phyloP scores from a whole-genome alignment of 805 yeast genomes.

The Myxozyma vanderwaltii region DNA sequence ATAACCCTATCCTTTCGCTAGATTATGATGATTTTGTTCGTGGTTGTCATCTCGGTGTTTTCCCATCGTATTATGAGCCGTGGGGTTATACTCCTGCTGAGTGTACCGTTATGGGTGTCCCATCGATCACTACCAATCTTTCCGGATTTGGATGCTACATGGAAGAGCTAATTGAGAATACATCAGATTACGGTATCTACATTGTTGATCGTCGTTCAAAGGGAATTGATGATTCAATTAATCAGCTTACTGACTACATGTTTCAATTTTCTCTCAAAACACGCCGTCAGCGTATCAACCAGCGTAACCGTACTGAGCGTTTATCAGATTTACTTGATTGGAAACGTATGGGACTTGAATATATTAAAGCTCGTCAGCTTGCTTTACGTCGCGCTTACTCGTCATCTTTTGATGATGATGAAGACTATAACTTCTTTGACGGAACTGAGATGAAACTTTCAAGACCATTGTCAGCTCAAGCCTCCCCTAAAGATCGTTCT shows the following conservation, averaged over 20 bases:
- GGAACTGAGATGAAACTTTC: constrained; percentile 58
- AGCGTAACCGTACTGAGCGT: constrained; percentile 95
- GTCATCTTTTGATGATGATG: constrained; percentile 57
- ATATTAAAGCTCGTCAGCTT: constrained; percentile 89
- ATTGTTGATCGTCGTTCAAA: constrained; percentile 93
- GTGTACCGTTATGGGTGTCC: constrained; percentile 99
- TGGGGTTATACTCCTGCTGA: constrained; percentile 99
- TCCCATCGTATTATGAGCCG: constrained; percentile 98
- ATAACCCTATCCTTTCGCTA: constrained; percentile 87
- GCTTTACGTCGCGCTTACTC: constrained; percentile 94
- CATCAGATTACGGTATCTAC: constrained; percentile 94
- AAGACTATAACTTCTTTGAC: constrained; percentile 38
- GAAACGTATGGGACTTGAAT: constrained; percentile 98
- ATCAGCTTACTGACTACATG: constrained; percentile 88
- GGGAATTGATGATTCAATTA: constrained; percentile 88
- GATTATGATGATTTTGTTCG: constrained; percentile 98
- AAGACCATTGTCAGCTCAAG: constrained; percentile 94
- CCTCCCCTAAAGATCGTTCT: constrained; percentile 79
- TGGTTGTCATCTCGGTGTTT: constrained; percentile 97
- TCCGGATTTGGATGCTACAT: constrained; percentile 98
- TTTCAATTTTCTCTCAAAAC: constrained; percentile 84
- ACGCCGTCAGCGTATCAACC: constrained; percentile 95
- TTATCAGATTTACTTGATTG: constrained; percentile 91
- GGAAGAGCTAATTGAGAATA: constrained; percentile 95
- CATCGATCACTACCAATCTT: constrained; percentile 91